Evolutionary conservation across 345 rosid genomes (phyloP).

Genomic region (Pseudoturritis turrita): DNA sequence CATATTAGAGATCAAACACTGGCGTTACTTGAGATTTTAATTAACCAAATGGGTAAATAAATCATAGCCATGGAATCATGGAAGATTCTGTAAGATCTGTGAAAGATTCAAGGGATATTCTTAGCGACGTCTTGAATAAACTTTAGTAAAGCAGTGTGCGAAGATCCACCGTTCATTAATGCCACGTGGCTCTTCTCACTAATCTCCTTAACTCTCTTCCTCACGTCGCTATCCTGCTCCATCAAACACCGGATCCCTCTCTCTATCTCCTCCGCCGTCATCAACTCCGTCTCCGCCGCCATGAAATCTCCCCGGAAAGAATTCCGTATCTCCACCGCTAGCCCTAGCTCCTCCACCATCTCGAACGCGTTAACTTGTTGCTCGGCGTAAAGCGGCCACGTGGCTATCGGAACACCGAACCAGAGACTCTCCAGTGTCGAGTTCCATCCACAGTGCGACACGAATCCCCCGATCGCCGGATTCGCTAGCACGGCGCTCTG

Average conservation of each 20-base stretch:
- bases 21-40: not conserved
- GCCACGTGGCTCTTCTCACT: conserved; percentile 37
- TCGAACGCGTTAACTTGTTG: conserved; percentile 45
- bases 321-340: conserved; percentile 43
- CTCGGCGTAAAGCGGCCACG: conserved; percentile 33
- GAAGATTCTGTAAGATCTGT: not conserved
- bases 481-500: conserved; percentile 39
- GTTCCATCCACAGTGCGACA: conserved; percentile 35
- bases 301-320: conserved; percentile 11
- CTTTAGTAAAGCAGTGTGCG: conserved; percentile 11
- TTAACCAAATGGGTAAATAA: not conserved
- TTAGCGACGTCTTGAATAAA: conserved; percentile 14
- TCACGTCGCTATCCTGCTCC: conserved; percentile 30
- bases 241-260: conserved; percentile 39
- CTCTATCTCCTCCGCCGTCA: conserved; percentile 41
- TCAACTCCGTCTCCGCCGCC: not conserved
- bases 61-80: not conserved
- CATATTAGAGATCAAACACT: not conserved
- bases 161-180: conserved; percentile 48
- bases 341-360: conserved; percentile 38
- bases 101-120: not conserved
- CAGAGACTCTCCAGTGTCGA: conserved; percentile 26
- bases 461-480: conserved; percentile 44
- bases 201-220: conserved; percentile 32
- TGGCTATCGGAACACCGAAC: conserved; percentile 26